These are phyloP conservation scores for Pythium rishiriense DNA, from an alignment of 352 stramenopile genomes.

Conservation along the genomic window DNA sequence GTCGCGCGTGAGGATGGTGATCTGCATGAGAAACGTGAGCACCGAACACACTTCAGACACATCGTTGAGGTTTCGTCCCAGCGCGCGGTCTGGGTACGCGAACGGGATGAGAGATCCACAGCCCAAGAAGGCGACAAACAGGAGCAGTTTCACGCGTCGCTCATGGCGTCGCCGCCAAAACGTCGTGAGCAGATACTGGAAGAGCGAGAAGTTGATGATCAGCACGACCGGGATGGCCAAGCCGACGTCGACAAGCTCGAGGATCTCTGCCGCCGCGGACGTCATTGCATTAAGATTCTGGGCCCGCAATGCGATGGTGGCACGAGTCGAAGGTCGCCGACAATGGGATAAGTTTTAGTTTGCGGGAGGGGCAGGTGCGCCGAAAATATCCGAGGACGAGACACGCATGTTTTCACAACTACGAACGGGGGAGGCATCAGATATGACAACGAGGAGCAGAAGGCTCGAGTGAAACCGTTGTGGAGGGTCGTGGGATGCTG, in stretches of 20 bases:
- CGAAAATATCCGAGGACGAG: no score
- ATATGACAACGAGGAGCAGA: no score
- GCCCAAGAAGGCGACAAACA: background rate
- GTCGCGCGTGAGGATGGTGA: conserved; percentile 33
- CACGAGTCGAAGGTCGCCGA: no score
- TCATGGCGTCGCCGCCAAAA: conserved; percentile 1
- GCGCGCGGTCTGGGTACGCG: conserved; percentile 11
- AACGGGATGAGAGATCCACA: conserved; percentile 11
- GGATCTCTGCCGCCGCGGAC: background rate
- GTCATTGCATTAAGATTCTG: no score
- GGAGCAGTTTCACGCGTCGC: conserved; percentile 2
- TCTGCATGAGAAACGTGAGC: conserved; percentile 43
- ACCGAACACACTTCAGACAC: conserved; percentile 33
- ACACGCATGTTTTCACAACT: no score
- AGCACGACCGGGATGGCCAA: conserved; percentile 6
- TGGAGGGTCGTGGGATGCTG: no score
- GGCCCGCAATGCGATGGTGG: no score
- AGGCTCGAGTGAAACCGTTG: no score
- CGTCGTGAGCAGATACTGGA: conserved; percentile 29
- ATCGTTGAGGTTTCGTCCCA: conserved; percentile 24
- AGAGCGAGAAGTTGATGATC: conserved; percentile 37
- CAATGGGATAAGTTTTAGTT: no score
- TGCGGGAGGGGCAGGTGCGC: no score
- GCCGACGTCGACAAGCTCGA: conserved; percentile 6
- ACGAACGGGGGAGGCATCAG: no score